Evolutionary conservation across 2,329 filamentous ascomycete species (phyloP), one percentile per base, ranked within the genome.

Genomic region (Bimuria novae-zelandiae): DNA sequence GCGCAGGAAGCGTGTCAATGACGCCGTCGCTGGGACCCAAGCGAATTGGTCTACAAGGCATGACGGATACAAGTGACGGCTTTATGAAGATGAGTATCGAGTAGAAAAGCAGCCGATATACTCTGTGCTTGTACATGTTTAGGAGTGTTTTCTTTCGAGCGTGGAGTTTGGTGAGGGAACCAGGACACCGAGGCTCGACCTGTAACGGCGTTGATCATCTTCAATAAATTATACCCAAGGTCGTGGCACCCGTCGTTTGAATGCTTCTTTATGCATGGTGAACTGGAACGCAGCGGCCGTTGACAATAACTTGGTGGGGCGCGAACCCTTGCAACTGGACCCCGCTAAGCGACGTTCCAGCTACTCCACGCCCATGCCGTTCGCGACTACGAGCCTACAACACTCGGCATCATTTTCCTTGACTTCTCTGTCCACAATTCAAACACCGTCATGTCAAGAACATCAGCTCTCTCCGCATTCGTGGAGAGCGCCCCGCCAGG

Each of bases 21-120:
- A 74, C 72, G 3, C 74, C 74, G 2, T 69, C 66, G 1, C 32
- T 62, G 77, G 80, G 61, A 64, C 78, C 45, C 77, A 81, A 62
- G 83, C 67, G 71, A 48, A 61, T 75, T 81, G 70, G 62, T 56
- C 73, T 95, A 62, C 92, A 97, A 75, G 91, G 92, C 1, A 97
- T 97, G 92, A 89, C 85, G 16, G 93, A 97, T 74, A 93, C 93
- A n/a, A 91, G 91, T 70, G 93, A 97, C 72, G 90, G 92, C 1
- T 81, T 97, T 60, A 96, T 96, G 88, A 92, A 93, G 65, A 94
- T 97, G 89, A 96, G 90, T 73, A 96, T 97, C 67, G 92, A 97
- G 73, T 96, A 59, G 49, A 16, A 27, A 36, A 33, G 41, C 22
- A 25, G 12, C 17, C 23, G 16, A 29, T 22, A 10, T 41, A 19